Evolutionary conservation across 2,329 filamentous ascomycete species (phyloP).

Genomic region (Rhynchosporium secalis): DNA sequence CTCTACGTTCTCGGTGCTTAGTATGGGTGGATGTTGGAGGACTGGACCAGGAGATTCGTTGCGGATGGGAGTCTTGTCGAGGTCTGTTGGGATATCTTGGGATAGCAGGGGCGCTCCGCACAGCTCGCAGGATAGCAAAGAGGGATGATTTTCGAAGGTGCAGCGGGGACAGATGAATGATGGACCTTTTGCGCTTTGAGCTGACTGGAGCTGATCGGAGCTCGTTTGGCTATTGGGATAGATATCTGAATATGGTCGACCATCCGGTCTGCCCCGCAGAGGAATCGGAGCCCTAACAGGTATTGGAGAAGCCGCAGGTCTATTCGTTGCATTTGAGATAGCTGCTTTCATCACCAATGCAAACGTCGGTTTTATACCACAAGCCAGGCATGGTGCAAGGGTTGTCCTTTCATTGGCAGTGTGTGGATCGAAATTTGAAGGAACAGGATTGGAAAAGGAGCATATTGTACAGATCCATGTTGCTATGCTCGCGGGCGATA

Average conservation of each 20-base stretch:
- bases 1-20: constrained; percentile 60
- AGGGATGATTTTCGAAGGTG: constrained; percentile 92
- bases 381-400: constrained; percentile 84
- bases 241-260: constrained; percentile 31
- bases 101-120: constrained; percentile 76
- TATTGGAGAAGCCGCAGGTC: constrained; percentile 41
- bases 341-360: constrained; percentile 83
- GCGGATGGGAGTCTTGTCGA: constrained; percentile 49
- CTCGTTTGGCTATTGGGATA: constrained; percentile 17
- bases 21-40: constrained; percentile 44
- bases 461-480: constrained; percentile 98
- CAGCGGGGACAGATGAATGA: constrained; percentile 77
- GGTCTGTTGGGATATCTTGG: constrained; percentile 46
- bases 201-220: neutral
- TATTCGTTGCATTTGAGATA: constrained; percentile 70
- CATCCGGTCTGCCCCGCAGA: constrained; percentile 32
- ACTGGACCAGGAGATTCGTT: constrained; percentile 78
- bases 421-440: constrained; percentile 87
- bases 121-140: constrained; percentile 82
- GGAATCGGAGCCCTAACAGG: constrained; percentile 37
- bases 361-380: constrained; percentile 88
- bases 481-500: constrained; percentile 57
- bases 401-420: constrained; percentile 77
- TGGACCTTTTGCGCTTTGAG: constrained; percentile 39
- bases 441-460: constrained; percentile 89